Base-by-base conservation (phyloP, 2,329 filamentous ascomycete genomes). In the Zasmidium citrigriseum region DNA sequence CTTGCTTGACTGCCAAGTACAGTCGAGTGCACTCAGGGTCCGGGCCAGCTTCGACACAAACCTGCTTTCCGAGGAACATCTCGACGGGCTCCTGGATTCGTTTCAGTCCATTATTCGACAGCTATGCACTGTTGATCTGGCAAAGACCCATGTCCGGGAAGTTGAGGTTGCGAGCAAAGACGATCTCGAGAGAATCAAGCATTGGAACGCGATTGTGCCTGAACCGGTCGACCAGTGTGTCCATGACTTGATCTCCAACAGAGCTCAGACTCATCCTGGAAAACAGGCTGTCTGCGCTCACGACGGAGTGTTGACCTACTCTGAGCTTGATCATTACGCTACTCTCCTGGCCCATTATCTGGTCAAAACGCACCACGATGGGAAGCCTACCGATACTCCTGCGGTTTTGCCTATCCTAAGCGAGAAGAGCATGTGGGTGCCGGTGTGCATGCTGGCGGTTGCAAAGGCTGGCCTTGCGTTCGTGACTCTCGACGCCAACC, bases 271-370 rank as follows among this genome's bases (percentile, higher is more conserved):
- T 14, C 41, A 46, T 14, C 51, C 51, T 22, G 38, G n/a, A 14
- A 23, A 49, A 4, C 22, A 45, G 22, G 5, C 60, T 10, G 55
- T 64, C 27, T 52, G 47, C 46, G 52, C 59, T n/a, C 57, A 58
- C 54, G 60, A 62, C 46, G 60, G 60, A 3, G 38, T 45, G 9
- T 48, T 60, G 22, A 55, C 59, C 4, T 61, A 60, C 38, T 25
- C 41, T 16, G 55, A 59, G 34, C 44, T 59, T 46, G 52, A 55
- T 1, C 23, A 55, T 11, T 72, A 11, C 71, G 68, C 10, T 70
- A 76, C 56, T 73, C 75, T 58, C 60, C 75, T 16, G 70, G 76
- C 16, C 71, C 81, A 16, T 78, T 4, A 81, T 16, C 63, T 73
- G 73, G 72, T n/a, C 4, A n/a, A 29, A 14, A 29, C 18, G 14